phyloP scores from a whole-genome alignment of 495 filamentous ascomycete species.

The Podospora comata region DNA sequence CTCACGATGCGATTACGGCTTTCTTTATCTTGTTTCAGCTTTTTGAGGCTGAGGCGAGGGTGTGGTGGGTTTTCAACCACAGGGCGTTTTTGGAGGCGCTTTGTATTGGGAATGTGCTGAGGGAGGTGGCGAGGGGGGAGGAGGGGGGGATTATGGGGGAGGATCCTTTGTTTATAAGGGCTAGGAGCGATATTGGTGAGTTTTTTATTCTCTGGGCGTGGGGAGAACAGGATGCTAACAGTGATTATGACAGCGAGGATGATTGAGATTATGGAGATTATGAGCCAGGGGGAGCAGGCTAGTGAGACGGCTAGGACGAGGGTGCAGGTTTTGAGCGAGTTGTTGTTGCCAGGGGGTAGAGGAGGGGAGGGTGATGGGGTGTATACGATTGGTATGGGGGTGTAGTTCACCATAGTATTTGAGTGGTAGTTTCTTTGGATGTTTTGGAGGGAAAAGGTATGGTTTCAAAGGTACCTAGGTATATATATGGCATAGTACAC shows the following conservation, averaged over 20 bases:
- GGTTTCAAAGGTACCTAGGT: background rate
- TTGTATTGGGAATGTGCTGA: constrained; percentile 48
- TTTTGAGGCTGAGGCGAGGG: constrained; percentile 61
- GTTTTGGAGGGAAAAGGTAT: background rate
- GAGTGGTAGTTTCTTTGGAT: background rate
- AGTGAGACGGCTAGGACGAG: constrained; percentile 54
- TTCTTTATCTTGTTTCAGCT: constrained; percentile 65
- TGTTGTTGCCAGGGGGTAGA: constrained; percentile 30
- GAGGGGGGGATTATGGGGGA: constrained; percentile 37
- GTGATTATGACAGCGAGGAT: constrained; percentile 42
- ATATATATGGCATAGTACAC: background rate
- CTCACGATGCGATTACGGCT: constrained; percentile 57
- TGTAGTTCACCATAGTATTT: background rate
- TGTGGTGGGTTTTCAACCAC: constrained; percentile 78
- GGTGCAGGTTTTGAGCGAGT: constrained; percentile 54
- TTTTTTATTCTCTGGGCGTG: constrained; percentile 11
- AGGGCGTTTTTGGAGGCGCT: constrained; percentile 67
- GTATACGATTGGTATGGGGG: background rate
- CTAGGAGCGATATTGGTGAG: constrained; percentile 55
- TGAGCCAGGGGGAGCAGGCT: constrained; percentile 50
- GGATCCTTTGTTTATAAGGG: constrained; percentile 54
- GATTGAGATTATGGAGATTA: constrained; percentile 56
- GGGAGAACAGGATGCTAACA: constrained; percentile 5
- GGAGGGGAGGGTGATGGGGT: background rate
- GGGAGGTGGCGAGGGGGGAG: constrained; percentile 37